Conservation (phyloP, 1,284 basidiomycete species). For the Melampsora americana region DNA sequence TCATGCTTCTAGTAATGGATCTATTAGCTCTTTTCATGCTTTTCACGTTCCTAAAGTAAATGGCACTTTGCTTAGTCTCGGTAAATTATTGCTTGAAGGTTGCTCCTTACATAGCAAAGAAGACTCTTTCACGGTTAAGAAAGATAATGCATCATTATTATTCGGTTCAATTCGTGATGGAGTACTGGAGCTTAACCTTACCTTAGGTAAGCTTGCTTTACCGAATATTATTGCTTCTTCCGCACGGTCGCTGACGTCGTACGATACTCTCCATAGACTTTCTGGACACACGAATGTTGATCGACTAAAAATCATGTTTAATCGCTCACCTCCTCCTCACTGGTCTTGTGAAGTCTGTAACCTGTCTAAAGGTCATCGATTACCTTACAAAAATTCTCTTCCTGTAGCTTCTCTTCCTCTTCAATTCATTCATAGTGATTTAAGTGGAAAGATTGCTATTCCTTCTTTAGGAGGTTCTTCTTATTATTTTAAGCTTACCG, state of each 20-base stretch:
- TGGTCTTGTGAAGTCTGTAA: constrained; percentile 15
- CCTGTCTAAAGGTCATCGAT: constrained; percentile 5
- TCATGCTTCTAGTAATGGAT: no score
- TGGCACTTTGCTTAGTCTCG: neutral
- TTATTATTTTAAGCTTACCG: no score
- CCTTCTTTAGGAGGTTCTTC: no score
- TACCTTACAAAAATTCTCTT: neutral
- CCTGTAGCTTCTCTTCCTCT: neutral
- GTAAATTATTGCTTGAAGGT: no score
- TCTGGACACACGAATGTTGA: constrained; percentile 1
- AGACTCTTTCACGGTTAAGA: neutral
- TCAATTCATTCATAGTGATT: no score
- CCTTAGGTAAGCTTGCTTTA: neutral
- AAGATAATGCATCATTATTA: neutral
- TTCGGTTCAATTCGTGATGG: neutral
- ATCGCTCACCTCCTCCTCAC: neutral
- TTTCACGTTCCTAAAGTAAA: constrained; percentile 17
- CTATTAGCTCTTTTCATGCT: neutral
- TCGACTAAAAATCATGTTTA: neutral
- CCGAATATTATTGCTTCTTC: neutral
- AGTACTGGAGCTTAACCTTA: neutral
- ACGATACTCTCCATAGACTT: no score
- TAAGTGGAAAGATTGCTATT: no score
- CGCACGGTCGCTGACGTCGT: neutral
- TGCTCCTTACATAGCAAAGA: no score